Percentiles rank a stretch among this genome's conserved stretches.
phyloP scores from a whole-genome alignment of 2,329 filamentous ascomycete species.

The Fusarium decemcellulare region DNA sequence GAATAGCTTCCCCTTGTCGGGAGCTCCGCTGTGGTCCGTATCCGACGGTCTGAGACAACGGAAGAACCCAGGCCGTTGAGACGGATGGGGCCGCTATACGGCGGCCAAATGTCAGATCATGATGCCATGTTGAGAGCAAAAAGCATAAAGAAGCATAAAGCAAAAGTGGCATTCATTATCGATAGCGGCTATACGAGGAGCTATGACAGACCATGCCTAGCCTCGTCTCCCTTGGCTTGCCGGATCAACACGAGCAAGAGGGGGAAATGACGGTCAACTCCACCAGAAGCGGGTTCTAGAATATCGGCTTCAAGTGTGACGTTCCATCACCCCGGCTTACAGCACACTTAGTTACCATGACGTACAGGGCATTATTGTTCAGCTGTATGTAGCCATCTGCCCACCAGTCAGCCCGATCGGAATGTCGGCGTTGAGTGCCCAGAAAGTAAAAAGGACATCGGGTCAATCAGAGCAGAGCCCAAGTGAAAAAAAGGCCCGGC shows the following conservation, averaged over 20 bases:
- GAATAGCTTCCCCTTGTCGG: not conserved
- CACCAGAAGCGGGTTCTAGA: slow-evolving; percentile 12
- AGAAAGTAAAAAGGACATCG: not conserved
- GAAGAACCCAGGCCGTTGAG: slow-evolving; percentile 3
- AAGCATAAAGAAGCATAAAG: too few relatives aligned
- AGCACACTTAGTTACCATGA: slow-evolving; percentile 6
- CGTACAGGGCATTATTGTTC: not conserved
- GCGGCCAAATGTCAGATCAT: too few relatives aligned
- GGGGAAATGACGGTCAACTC: slow-evolving; percentile 21
- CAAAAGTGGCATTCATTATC: too few relatives aligned
- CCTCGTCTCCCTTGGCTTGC: not conserved
- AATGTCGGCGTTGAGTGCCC: not conserved
- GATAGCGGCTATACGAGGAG: not conserved
- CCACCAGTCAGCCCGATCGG: too few relatives aligned
- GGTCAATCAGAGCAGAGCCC: too few relatives aligned
- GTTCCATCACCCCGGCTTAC: not conserved
- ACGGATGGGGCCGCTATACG: not conserved
- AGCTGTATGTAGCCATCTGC: too few relatives aligned
- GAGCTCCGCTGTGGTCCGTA: not conserved
- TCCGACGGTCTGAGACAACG: too few relatives aligned
- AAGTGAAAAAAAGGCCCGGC: not conserved
- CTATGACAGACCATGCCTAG: not conserved
- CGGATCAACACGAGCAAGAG: slow-evolving; percentile 12
- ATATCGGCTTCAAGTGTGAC: slow-evolving; percentile 13
- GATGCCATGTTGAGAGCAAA: too few relatives aligned